Evolutionary conservation across 164 flowering plant genomes (phyloP).

Genomic region (Piper betle): DNA sequence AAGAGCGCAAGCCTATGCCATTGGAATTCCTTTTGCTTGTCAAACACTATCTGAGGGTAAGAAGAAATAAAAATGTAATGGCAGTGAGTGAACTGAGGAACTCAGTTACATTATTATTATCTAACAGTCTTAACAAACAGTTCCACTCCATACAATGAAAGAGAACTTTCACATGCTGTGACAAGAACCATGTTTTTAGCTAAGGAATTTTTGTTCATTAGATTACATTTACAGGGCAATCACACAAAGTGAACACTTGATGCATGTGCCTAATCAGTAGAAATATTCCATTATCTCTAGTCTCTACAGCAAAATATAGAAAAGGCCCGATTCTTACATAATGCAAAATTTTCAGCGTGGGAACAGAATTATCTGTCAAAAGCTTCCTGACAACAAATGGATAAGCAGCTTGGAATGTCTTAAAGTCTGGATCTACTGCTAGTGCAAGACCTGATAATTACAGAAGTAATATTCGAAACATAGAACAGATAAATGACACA

Average conservation of each 20-base stretch:
- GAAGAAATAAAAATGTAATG: not conserved
- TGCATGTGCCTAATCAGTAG: not conserved
- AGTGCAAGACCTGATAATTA: slow-evolving; percentile 63
- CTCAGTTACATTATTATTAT: not conserved
- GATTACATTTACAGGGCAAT: not conserved
- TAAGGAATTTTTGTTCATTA: not conserved
- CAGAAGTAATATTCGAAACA: not conserved
- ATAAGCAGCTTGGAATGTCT: slow-evolving; percentile 91
- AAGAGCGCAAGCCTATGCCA: slow-evolving; percentile 77
- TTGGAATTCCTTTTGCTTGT: slow-evolving; percentile 62
- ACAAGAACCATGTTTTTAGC: not conserved
- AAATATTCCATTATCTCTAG: not conserved
- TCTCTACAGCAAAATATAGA: too few relatives aligned
- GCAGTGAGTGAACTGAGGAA: not conserved
- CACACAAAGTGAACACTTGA: not conserved
- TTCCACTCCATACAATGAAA: not conserved
- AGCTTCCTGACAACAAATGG: slow-evolving; percentile 87
- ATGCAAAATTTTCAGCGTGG: slow-evolving; percentile 60
- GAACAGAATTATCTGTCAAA: slow-evolving; percentile 73
- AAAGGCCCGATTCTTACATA: slow-evolving; percentile 32
- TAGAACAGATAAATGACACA: not conserved
- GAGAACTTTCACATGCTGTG: too few relatives aligned
- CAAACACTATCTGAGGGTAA: slow-evolving; percentile 53
- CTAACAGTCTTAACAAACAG: not conserved
- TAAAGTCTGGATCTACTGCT: slow-evolving; percentile 73